Evolutionary conservation across 371 early-diverging fungal species (phyloP).

Genomic region (Lichtheimia hyalospora): DNA sequence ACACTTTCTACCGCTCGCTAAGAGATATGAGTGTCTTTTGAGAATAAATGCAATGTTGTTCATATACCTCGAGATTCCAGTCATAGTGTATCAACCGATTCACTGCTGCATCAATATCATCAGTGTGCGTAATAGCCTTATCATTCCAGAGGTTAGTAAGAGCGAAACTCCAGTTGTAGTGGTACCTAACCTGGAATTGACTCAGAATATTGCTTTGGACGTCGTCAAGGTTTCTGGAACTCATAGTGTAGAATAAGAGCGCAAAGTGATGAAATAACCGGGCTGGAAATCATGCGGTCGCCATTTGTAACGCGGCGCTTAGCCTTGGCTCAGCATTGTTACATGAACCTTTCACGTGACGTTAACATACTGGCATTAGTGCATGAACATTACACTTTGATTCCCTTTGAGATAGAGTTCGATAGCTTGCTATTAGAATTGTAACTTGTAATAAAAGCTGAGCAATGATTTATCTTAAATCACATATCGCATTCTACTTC

Average conservation of each 20-base stretch:
- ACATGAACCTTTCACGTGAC: neutral
- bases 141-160: neutral
- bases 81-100: slow-evolving; percentile 26
- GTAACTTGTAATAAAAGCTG: too few species aligned
- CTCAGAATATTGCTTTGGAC: neutral
- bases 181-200: slow-evolving; percentile 17
- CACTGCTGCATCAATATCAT: slow-evolving; percentile 30
- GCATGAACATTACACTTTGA: neutral
- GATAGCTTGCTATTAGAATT: neutral
- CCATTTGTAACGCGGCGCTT: too few species aligned
- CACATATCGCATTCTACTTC: too few species aligned
- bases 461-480: too few species aligned
- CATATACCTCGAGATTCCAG: slow-evolving; percentile 45
- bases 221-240: too few species aligned
- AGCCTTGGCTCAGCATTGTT: too few species aligned
- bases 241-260: too few species aligned
- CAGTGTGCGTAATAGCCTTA: slow-evolving; percentile 41
- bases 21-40: neutral
- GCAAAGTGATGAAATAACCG: too few species aligned
- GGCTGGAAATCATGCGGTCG: too few species aligned
- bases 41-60: neutral
- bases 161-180: neutral
- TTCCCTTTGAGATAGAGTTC: neutral
- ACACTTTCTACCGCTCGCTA: slow-evolving; percentile 36
- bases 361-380: neutral